Evolutionary conservation across 768 basidiomycete species (phyloP).

Genomic region (Tephrocybe rancida): DNA sequence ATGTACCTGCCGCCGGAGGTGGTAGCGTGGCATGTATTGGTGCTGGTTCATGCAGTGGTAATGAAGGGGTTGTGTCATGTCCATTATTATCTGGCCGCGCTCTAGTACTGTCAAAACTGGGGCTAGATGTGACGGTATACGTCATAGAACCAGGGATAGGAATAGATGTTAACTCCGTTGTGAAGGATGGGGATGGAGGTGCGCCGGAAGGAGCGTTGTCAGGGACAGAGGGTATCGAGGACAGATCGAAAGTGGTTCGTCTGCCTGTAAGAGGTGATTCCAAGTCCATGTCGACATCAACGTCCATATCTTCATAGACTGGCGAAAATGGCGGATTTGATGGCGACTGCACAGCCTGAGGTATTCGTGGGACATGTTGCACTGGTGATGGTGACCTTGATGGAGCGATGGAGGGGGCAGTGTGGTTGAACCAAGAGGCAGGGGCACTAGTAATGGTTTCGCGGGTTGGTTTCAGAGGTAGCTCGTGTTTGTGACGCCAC

Average conservation of each 20-base stretch:
- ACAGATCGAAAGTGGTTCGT: slow-evolving; percentile 3
- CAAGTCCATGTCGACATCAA: slow-evolving; percentile 33
- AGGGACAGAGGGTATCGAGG: neutral
- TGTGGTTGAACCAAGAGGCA: slow-evolving; percentile 6
- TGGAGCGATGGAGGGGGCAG: slow-evolving; percentile 10
- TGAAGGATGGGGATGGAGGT: neutral
- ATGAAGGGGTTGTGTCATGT: neutral
- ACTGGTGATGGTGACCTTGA: slow-evolving; percentile 9
- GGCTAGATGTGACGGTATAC: neutral
- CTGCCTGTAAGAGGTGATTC: slow-evolving; percentile 23
- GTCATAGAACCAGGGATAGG: neutral
- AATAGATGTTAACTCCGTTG: neutral
- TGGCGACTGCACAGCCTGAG: neutral
- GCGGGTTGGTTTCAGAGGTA: slow-evolving; percentile 5
- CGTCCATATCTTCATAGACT: slow-evolving; percentile 20
- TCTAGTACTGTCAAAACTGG: neutral
- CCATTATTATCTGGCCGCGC: neutral
- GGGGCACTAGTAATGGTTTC: slow-evolving; percentile 8
- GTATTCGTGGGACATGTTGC: neutral
- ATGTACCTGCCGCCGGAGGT: neutral
- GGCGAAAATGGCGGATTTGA: neutral
- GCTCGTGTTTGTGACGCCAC: slow-evolving; percentile 15
- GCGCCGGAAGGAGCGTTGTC: neutral
- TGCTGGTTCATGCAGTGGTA: neutral
- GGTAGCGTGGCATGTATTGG: neutral